These are phyloP conservation scores for Hypoxylon sp. DNA, from an alignment of 2,329 filamentous ascomycete genomes.

Conservation along the genomic window DNA sequence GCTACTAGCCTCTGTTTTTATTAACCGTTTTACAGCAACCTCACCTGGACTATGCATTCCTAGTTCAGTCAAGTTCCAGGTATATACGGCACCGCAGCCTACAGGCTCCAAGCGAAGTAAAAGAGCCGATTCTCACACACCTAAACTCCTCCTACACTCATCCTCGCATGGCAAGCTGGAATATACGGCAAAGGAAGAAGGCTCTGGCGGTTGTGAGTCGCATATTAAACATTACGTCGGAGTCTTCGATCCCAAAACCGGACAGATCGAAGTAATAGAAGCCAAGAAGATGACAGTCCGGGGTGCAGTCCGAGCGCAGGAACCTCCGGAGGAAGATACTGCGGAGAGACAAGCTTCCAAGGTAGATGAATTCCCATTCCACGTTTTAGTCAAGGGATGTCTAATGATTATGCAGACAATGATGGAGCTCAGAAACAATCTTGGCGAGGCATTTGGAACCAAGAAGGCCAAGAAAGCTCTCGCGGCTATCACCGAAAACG, in stretches of 20 bases:
- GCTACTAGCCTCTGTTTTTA: conserved; percentile 25
- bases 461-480: conserved; percentile 88
- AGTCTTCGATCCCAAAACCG: conserved; percentile 71
- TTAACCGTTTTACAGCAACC: conserved; percentile 51
- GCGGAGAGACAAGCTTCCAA: conserved; percentile 54
- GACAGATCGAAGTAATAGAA: conserved; percentile 70
- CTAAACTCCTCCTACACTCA: conserved; percentile 70
- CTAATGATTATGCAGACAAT: conserved; percentile 61
- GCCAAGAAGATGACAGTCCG: conserved; percentile 74
- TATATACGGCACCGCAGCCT: conserved; percentile 59
- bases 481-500: conserved; percentile 69
- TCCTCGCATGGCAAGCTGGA: conserved; percentile 68
- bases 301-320: conserved; percentile 68
- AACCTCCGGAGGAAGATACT: conserved; percentile 62
- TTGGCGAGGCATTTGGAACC: conserved; percentile 84
- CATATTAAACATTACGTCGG: conserved; percentile 74
- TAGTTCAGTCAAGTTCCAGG: conserved; percentile 58
- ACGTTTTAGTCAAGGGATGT: conserved; percentile 15
- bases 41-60: conserved; percentile 57
- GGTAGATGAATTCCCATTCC: conserved; percentile 47
- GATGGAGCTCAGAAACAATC: conserved; percentile 73
- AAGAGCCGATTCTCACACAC: conserved; percentile 53
- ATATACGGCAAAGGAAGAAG: conserved; percentile 70
- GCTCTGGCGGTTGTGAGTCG: conserved; percentile 55
- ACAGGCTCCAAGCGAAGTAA: conserved; percentile 56